phyloP scores from a whole-genome alignment of 148 eudicot species.

The Mesembryanthemum crystallinum region DNA sequence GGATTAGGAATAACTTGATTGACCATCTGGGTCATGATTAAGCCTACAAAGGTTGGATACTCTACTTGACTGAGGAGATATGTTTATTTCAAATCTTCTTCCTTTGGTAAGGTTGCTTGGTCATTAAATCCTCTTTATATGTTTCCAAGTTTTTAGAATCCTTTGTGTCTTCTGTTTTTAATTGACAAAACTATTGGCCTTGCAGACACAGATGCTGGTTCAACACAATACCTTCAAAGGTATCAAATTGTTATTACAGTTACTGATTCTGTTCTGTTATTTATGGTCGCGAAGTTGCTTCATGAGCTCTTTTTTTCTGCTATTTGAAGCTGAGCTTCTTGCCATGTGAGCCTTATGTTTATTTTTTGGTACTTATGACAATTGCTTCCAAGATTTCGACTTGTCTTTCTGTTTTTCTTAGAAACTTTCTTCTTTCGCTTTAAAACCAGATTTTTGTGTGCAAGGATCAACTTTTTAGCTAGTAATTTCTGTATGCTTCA shows the following conservation, averaged over 20 bases:
- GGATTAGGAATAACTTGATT: not conserved
- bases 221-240: slow-evolving; percentile 72
- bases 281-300: not conserved
- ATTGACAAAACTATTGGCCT: slow-evolving; percentile 12
- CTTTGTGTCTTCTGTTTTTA: not conserved
- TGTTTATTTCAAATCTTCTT: slow-evolving; percentile 41
- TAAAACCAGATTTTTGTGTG: no score
- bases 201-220: slow-evolving; percentile 89
- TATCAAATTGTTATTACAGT: slow-evolving; percentile 22
- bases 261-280: not conserved
- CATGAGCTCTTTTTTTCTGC: not conserved
- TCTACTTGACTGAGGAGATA: not conserved
- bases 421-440: no score
- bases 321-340: not conserved
- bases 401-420: no score
- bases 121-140: not conserved
- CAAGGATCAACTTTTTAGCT: not conserved
- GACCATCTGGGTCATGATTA: not conserved
- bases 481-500: not conserved
- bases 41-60: not conserved
- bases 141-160: not conserved
- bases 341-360: not conserved
- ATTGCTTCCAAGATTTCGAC: no score
- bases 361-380: not conserved
- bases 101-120: slow-evolving; percentile 56